phyloP scores from a whole-genome alignment of 129 eudicot species.

The Pittosporum tobira region DNA sequence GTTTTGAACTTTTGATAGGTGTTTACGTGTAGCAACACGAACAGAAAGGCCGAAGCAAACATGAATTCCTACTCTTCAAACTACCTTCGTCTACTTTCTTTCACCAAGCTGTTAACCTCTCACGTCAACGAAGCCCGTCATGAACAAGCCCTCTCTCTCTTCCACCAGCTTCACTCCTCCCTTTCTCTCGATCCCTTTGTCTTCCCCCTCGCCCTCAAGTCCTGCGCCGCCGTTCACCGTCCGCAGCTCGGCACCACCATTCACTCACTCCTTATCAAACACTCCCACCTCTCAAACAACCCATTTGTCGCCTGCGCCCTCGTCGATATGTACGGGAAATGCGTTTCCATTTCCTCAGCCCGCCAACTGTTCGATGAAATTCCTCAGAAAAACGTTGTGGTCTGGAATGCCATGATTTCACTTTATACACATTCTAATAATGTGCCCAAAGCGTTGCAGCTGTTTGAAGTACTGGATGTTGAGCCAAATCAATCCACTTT shows the following conservation, averaged over 20 bases:
- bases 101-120: constrained; percentile 27
- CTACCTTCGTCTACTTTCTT: constrained; percentile 28
- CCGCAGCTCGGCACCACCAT: constrained; percentile 26
- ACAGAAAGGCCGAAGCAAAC: too few species aligned
- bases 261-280: constrained; percentile 30
- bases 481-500: constrained; percentile 30
- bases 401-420: constrained; percentile 49
- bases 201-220: constrained; percentile 42
- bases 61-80: constrained; percentile 17
- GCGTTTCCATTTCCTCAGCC: constrained; percentile 25
- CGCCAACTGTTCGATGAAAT: constrained; percentile 40
- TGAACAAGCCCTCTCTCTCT: constrained; percentile 37
- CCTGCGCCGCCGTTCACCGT: constrained; percentile 23
- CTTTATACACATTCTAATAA: constrained; percentile 24
- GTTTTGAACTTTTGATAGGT: too few species aligned
- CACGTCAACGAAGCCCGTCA: constrained; percentile 39
- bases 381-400: constrained; percentile 32
- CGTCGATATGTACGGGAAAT: constrained; percentile 41
- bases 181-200: constrained; percentile 32
- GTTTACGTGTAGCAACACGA: too few species aligned
- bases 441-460: constrained; percentile 18
- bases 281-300: constrained; percentile 29
- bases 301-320: constrained; percentile 40
- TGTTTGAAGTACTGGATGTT: constrained; percentile 40
- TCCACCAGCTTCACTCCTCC: constrained; percentile 37